A percentile compares a stretch with the other conserved stretches of the same genome.
These are phyloP conservation scores for Leishmania tropica DNA, from an alignment of 208 protist species.

Conservation along the genomic window DNA sequence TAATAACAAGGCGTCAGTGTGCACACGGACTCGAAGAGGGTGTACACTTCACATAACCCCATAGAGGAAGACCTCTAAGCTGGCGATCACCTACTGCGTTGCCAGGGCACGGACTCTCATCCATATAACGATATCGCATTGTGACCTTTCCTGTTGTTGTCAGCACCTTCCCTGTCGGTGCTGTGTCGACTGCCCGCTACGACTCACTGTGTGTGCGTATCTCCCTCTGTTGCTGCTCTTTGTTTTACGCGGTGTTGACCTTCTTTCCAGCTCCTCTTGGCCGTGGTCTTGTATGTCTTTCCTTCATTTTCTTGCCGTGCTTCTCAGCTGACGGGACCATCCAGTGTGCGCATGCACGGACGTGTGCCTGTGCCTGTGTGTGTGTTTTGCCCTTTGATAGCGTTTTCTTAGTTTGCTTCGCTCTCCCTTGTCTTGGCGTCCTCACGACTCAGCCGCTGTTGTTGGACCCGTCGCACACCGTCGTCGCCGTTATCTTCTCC, in stretches of 20 bases:
- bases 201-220: background rate
- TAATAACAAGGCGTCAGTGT: background rate
- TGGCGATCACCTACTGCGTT: background rate
- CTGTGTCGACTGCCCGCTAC: background rate
- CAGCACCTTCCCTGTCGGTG: background rate
- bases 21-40: background rate
- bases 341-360: background rate
- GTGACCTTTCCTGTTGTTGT: background rate
- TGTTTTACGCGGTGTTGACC: background rate
- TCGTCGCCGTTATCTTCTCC: background rate
- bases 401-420: background rate
- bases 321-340: no score
- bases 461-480: background rate
- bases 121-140: background rate
- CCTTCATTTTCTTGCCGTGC: no score
- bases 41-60: background rate
- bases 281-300: background rate
- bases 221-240: background rate
- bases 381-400: background rate
- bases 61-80: background rate
- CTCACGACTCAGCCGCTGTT: background rate
- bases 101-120: background rate
- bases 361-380: background rate
- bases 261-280: background rate
- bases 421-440: background rate